These are phyloP conservation scores for Leishmania tropica DNA, from an alignment of 208 protist genomes.

Conservation along the genomic window DNA sequence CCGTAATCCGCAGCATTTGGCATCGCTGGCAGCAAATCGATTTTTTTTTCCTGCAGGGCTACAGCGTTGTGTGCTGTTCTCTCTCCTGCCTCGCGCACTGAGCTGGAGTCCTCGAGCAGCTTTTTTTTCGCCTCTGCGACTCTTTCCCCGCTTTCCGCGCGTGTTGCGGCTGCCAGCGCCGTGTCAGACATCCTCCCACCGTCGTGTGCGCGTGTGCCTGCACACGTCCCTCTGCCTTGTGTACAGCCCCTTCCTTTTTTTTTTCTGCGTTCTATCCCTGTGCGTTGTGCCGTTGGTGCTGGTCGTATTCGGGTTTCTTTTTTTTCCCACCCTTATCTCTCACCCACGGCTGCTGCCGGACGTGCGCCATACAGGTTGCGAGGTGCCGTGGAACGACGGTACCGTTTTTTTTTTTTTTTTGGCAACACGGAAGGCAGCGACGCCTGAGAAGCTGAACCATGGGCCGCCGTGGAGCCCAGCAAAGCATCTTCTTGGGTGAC, in stretches of 20 bases:
- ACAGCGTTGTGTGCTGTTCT: not conserved
- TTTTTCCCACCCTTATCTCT: not conserved
- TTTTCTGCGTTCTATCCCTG: not conserved
- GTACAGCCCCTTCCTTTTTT: not conserved
- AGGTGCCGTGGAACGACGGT: not conserved
- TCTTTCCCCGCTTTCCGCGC: not conserved
- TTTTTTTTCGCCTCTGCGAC: not conserved
- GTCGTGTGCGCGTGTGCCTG: not conserved
- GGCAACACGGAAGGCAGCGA: not conserved
- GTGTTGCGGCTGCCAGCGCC: not conserved
- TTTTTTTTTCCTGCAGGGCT: not conserved
- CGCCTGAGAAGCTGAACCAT: conserved; percentile 10
- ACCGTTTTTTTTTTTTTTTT: not conserved
- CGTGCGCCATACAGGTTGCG: not conserved
- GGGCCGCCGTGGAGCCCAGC: conserved; percentile 29
- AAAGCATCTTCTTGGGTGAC: not conserved
- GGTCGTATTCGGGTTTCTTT: not conserved
- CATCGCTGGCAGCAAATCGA: not conserved
- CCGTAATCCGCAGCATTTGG: not conserved
- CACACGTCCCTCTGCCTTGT: conserved; percentile 15
- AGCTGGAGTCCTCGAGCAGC: not conserved
- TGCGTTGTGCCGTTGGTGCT: not conserved
- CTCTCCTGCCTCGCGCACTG: not conserved
- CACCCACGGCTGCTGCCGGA: not conserved
- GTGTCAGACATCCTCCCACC: not conserved